Conservation (phyloP, 371 early-diverging fungal genomes). For the Rhizopus sp. region DNA sequence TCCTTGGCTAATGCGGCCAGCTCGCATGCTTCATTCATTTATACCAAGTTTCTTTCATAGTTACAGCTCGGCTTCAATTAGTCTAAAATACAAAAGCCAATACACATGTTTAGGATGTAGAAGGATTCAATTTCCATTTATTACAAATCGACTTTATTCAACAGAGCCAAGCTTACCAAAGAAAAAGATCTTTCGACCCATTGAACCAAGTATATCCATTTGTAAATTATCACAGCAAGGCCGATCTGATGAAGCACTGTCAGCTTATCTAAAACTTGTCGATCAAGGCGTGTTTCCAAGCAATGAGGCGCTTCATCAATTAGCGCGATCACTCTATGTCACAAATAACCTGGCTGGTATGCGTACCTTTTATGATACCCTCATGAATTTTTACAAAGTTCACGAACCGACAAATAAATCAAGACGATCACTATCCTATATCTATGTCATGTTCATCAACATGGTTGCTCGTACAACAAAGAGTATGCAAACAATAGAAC, state of each 20-base stretch:
- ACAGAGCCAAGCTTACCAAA: slow-evolving; percentile 2
- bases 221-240: slow-evolving; percentile 14
- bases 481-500: slow-evolving; percentile 16
- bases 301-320: slow-evolving; percentile 25
- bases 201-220: slow-evolving; percentile 26
- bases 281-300: slow-evolving; percentile 20
- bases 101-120: slow-evolving; percentile 17
- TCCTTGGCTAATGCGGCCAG: slow-evolving; percentile 20
- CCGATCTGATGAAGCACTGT: slow-evolving; percentile 20
- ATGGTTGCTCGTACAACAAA: slow-evolving; percentile 16
- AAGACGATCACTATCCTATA: slow-evolving; percentile 15
- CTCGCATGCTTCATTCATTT: slow-evolving; percentile 19
- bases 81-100: background rate
- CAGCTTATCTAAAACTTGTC: slow-evolving; percentile 16
- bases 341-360: slow-evolving; percentile 18
- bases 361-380: slow-evolving; percentile 25
- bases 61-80: background rate
- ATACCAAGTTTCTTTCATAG: slow-evolving; percentile 8
- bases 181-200: slow-evolving; percentile 7
- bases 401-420: background rate
- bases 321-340: slow-evolving; percentile 15
- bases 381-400: slow-evolving; percentile 9
- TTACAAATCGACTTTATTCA: background rate
- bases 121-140: slow-evolving; percentile 2
- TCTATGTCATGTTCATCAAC: slow-evolving; percentile 31